These are phyloP conservation scores for Stemphylium vesicarium DNA, from an alignment of 2,329 filamentous ascomycete species.

Conservation along the genomic window DNA sequence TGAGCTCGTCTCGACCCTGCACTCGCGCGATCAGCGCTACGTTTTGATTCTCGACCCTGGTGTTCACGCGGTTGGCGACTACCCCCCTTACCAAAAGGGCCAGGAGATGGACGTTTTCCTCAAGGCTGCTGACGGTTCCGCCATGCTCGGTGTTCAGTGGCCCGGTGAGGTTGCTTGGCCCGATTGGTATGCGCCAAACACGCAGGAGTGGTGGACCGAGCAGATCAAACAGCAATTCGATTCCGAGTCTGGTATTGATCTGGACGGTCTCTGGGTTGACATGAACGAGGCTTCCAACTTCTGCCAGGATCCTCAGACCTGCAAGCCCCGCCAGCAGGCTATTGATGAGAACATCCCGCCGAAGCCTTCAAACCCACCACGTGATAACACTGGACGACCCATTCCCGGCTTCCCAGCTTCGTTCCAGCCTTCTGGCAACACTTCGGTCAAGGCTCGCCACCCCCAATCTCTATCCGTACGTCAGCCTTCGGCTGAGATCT, in stretches of 20 bases:
- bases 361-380: slow-evolving; percentile 58
- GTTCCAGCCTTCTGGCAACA: slow-evolving; percentile 64
- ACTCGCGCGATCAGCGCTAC: slow-evolving; percentile 71
- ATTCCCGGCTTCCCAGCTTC: slow-evolving; percentile 72
- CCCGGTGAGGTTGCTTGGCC: slow-evolving; percentile 75
- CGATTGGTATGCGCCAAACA: slow-evolving; percentile 75
- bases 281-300: slow-evolving; percentile 52
- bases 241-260: slow-evolving; percentile 69
- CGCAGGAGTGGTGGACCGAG: slow-evolving; percentile 71
- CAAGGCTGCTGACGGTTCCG: slow-evolving; percentile 60
- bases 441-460: slow-evolving; percentile 11
- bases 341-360: slow-evolving; percentile 62
- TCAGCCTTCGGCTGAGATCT: neutral
- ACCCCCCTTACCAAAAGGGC: slow-evolving; percentile 66
- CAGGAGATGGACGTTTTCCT: slow-evolving; percentile 63
- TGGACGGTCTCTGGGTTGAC: slow-evolving; percentile 72
- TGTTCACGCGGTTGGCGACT: slow-evolving; percentile 58
- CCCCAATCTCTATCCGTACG: neutral
- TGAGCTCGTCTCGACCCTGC: slow-evolving; percentile 70
- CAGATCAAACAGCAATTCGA: slow-evolving; percentile 72
- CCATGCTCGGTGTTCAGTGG: slow-evolving; percentile 74
- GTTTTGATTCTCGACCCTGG: slow-evolving; percentile 78
- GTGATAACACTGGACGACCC: slow-evolving; percentile 64
- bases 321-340: slow-evolving; percentile 48
- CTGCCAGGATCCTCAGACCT: slow-evolving; percentile 53